Base-by-base conservation (phyloP, 805 yeast genomes). In the Scheffersomyces lignosus region DNA sequence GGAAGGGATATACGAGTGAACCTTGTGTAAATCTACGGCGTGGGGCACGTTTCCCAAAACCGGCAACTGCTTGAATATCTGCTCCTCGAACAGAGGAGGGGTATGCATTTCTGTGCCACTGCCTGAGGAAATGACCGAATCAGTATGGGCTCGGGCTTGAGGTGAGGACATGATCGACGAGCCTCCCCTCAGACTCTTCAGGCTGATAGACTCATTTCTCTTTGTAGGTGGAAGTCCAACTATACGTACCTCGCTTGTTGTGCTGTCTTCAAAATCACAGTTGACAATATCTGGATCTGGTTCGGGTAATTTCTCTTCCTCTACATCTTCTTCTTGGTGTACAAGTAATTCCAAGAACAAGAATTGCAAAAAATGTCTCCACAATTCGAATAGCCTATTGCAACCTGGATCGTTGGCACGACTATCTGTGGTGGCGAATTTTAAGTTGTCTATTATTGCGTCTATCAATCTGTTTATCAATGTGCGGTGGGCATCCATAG, bases 341-440 rank as follows among this genome's bases (percentile, higher is more conserved):
- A n/a, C n/a, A 27, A 35, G 17, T 3, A 52, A 27, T 23, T 48
- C 52, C 16, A 42, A 33, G 9, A 55, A 33, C n/a, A 50, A 20
- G 31, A 40, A 50, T n/a, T 33, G 38, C 17, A 57, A 40, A 26
- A 55, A 52, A n/a, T 41, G 35, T 12, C 37, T 31, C 62, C 62
- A 57, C 25, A 57, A 29, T 1, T 38, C 32, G 28, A 52, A 46
- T 14, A 49, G 36, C 8, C 36, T 34, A 13, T 41, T 43, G 31
- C 18, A 33, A 7, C 31, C 12, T 26, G 16, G 27, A 4, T 34
- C 27, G 30, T n/a, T 12, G 15, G 29, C 30, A 5, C 12, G 17
- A 14, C 22, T 31, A 9, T 29, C 25, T 10, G 32, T 16, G 16
- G 44, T 24, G n/a, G 50, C 28, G 26, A 35, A 27, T 24, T 33